These are phyloP conservation scores for Claviceps capensis DNA, from an alignment of 2,329 filamentous ascomycete genomes.

Conservation along the genomic window DNA sequence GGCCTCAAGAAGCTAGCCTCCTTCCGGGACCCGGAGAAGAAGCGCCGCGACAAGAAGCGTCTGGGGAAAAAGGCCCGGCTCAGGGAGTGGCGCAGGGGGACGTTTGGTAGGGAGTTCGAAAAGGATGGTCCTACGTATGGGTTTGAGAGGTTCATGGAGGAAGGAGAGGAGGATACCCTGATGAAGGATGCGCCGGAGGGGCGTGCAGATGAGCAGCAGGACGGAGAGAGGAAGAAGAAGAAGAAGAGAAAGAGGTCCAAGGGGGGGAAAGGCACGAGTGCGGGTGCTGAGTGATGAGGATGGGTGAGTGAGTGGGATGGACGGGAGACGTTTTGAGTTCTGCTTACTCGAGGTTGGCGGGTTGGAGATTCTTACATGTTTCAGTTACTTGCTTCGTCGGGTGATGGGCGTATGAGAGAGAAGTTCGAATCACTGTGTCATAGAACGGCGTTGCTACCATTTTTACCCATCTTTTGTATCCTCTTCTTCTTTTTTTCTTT, in stretches of 20 bases:
- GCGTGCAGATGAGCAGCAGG: constrained; percentile 6
- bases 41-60: constrained; percentile 74
- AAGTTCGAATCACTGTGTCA: too few species aligned
- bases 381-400: too few species aligned
- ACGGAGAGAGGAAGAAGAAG: constrained; percentile 27
- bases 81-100: constrained; percentile 65
- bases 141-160: constrained; percentile 30
- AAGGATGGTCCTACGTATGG: constrained; percentile 42
- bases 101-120: constrained; percentile 46
- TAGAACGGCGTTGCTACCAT: neutral
- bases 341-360: too few species aligned
- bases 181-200: neutral
- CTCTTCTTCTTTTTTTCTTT: neutral
- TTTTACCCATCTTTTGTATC: neutral
- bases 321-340: neutral
- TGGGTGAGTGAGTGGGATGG: neutral
- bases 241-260: constrained; percentile 40
- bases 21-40: constrained; percentile 81
- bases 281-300: neutral
- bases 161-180: constrained; percentile 8
- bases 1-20: constrained; percentile 90
- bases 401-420: neutral
- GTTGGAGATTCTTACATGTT: too few species aligned
- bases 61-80: constrained; percentile 87
- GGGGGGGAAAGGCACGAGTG: constrained; percentile 20